Percentiles rank a stretch among this genome's conserved stretches.
Conservation (phyloP, 2,329 filamentous ascomycete genomes). For the Ophiostoma quercus region DNA sequence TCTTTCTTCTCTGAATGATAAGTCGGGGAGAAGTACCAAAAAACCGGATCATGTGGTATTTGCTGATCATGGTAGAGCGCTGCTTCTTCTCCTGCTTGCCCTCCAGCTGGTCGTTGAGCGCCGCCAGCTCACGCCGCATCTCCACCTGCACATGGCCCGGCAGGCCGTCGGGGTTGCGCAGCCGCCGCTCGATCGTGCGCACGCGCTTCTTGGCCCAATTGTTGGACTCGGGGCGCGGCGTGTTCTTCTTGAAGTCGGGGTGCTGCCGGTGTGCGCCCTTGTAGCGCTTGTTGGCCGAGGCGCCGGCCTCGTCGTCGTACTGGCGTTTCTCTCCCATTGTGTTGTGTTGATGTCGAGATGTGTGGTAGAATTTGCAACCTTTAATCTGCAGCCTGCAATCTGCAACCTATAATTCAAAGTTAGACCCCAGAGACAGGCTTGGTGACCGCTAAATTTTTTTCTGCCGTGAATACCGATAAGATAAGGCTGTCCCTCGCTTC, state of each 20-base stretch:
- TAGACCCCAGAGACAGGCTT: neutral
- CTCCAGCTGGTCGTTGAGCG: constrained; percentile 59
- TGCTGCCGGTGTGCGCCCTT: constrained; percentile 18
- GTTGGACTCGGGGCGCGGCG: constrained; percentile 44
- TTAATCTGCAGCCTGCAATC: too few species aligned
- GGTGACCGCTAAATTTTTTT: constrained; percentile 15
- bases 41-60: constrained; percentile 80
- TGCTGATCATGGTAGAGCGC: constrained; percentile 64
- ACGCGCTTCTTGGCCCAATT: constrained; percentile 66
- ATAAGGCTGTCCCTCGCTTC: neutral
- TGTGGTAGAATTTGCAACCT: neutral
- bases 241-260: constrained; percentile 36
- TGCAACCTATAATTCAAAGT: too few species aligned
- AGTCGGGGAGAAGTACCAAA: constrained; percentile 44
- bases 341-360: neutral
- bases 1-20: neutral
- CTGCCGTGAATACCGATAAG: constrained; percentile 1
- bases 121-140: constrained; percentile 65
- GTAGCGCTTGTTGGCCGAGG: constrained; percentile 27
- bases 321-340: constrained; percentile 34
- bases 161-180: constrained; percentile 54
- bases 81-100: constrained; percentile 56
- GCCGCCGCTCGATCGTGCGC: constrained; percentile 61
- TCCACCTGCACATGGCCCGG: constrained; percentile 64
- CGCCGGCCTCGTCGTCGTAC: constrained; percentile 28